Evolutionary conservation across 495 filamentous ascomycete genomes (phyloP).

Genomic region (Pseudotulostoma volvatum): DNA sequence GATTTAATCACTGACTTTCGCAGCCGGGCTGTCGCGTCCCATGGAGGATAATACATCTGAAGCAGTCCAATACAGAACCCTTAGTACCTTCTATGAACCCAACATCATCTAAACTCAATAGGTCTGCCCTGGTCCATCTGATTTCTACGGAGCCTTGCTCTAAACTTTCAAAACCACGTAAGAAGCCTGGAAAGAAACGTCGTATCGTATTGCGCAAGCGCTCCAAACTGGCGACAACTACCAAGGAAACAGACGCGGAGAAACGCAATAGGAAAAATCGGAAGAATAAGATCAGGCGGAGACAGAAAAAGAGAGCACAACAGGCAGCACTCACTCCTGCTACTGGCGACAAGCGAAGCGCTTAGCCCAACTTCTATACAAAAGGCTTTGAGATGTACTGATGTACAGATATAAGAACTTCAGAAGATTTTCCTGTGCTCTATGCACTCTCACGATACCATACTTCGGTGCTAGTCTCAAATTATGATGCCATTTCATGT

Average conservation of each 20-base stretch:
- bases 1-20: too few species aligned
- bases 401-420: too few species aligned
- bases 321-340: slow-evolving; percentile 22
- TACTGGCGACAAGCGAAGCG: too few species aligned
- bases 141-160: slow-evolving; percentile 1
- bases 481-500: too few species aligned
- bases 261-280: slow-evolving; percentile 32
- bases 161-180: slow-evolving; percentile 12
- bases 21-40: slow-evolving; percentile 29
- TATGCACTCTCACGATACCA: too few species aligned
- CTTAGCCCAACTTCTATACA: too few species aligned
- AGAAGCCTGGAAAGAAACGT: slow-evolving; percentile 33
- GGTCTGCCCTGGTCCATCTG: background rate
- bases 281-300: slow-evolving; percentile 27
- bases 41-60: slow-evolving; percentile 28
- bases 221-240: slow-evolving; percentile 6
- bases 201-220: slow-evolving; percentile 29
- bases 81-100: background rate
- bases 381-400: too few species aligned
- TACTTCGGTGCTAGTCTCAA: too few species aligned
- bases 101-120: too few species aligned
- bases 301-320: slow-evolving; percentile 28
- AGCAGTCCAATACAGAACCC: slow-evolving; percentile 21
- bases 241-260: slow-evolving; percentile 26
- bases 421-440: too few species aligned